Evolutionary conservation across 805 yeast genomes (phyloP).

Genomic region (Candida broadrunensis): DNA sequence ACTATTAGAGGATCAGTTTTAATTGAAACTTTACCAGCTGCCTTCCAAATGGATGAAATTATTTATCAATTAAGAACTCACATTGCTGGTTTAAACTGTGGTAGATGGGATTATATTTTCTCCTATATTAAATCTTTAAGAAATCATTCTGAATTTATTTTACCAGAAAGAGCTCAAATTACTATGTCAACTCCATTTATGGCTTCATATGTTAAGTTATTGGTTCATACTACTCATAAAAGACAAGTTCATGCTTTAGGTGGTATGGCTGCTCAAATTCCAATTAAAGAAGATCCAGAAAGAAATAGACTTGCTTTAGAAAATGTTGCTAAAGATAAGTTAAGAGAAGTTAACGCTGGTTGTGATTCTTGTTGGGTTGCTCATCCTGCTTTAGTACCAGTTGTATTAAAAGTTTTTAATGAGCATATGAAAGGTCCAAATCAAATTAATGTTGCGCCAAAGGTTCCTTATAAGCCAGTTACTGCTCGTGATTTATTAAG

Average conservation of each 20-base stretch:
- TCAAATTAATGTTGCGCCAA: conserved; percentile 59
- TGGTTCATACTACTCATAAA: conserved; percentile 71
- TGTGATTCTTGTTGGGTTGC: conserved; percentile 92
- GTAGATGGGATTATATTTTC: conserved; percentile 88
- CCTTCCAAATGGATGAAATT: conserved; percentile 84
- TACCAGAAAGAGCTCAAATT: conserved; percentile 79
- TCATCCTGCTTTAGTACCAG: conserved; percentile 76
- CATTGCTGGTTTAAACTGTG: conserved; percentile 80
- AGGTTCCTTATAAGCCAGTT: conserved; percentile 48
- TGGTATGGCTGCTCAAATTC: conserved; percentile 88
- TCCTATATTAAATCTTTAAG: conserved; percentile 74
- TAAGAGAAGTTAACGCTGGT: conserved; percentile 73
- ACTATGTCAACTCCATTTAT: conserved; percentile 81
- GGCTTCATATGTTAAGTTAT: conserved; percentile 71
- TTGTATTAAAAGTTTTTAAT: conserved; percentile 69
- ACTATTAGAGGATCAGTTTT: conserved; percentile 78
- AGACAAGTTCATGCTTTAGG: conserved; percentile 87
- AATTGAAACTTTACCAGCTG: conserved; percentile 82
- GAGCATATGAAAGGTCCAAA: conserved; percentile 81
- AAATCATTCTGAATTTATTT: conserved; percentile 60
- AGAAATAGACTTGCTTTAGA: conserved; percentile 67
- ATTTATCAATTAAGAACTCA: conserved; percentile 74
- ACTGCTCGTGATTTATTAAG: conserved; percentile 59
- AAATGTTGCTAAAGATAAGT: conserved; percentile 71
- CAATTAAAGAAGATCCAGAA: conserved; percentile 67